Evolutionary conservation across 768 basidiomycete species (phyloP).

Genomic region (Guyanaporus albipodus): DNA sequence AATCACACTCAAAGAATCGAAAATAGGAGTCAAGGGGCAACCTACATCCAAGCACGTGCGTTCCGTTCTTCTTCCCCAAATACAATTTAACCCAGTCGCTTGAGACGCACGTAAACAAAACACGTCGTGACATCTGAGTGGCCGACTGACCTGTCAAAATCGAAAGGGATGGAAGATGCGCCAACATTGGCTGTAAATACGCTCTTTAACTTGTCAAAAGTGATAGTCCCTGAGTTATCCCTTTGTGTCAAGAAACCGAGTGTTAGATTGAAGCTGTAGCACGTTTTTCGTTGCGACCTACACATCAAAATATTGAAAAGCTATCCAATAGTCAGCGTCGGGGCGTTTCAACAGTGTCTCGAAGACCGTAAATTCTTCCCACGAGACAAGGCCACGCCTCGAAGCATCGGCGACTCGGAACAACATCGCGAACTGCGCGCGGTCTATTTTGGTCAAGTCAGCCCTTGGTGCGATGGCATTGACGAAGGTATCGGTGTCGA

Average conservation of each 20-base stretch:
- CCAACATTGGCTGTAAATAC: constrained; percentile 81
- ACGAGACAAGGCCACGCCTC: constrained; percentile 74
- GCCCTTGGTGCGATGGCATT: constrained; percentile 89
- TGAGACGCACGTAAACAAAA: constrained; percentile 3
- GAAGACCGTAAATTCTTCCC: constrained; percentile 96
- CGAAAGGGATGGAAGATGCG: constrained; percentile 82
- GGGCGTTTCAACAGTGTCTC: constrained; percentile 90
- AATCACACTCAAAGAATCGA: constrained; percentile 4
- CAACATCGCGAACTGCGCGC: constrained; percentile 84
- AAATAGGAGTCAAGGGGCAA: constrained; percentile 10
- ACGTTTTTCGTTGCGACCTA: constrained; percentile 40
- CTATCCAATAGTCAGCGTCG: constrained; percentile 96
- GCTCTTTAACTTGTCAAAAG: constrained; percentile 91
- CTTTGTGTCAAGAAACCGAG: constrained; percentile 36
- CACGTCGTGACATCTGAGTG: not conserved
- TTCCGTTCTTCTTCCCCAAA: constrained; percentile 87
- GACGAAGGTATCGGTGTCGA: constrained; percentile 86
- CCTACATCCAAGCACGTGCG: constrained; percentile 89
- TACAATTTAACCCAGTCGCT: constrained; percentile 97
- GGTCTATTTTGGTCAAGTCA: constrained; percentile 82
- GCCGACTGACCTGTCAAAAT: constrained; percentile 77
- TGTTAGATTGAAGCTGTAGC: constrained; percentile 1
- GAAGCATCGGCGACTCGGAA: constrained; percentile 85
- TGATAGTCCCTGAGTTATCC: constrained; percentile 88
- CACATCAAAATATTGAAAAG: constrained; percentile 95